These are phyloP conservation scores for Bimuria novae-zelandiae DNA, from an alignment of 2,329 filamentous ascomycete genomes.

Conservation along the genomic window DNA sequence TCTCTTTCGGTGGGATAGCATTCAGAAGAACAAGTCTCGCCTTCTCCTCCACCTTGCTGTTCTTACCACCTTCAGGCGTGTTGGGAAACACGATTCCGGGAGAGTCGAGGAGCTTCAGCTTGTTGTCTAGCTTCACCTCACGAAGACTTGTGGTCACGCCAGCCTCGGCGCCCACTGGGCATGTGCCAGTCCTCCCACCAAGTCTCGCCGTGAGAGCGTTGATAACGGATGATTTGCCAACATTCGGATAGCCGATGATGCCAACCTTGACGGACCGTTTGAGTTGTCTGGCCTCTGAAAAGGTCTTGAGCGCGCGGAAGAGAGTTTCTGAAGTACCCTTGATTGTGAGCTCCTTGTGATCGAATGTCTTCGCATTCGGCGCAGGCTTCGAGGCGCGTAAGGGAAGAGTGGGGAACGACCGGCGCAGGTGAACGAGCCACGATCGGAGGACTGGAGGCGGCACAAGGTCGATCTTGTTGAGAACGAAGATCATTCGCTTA, in stretches of 20 bases:
- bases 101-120: slow-evolving; percentile 89
- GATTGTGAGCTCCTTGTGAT: slow-evolving; percentile 86
- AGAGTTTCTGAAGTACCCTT: slow-evolving; percentile 83
- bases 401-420: slow-evolving; percentile 89
- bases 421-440: slow-evolving; percentile 83
- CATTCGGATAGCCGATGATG: slow-evolving; percentile 94
- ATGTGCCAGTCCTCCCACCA: slow-evolving; percentile 70
- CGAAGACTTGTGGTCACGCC: slow-evolving; percentile 89
- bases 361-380: slow-evolving; percentile 86
- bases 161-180: slow-evolving; percentile 87
- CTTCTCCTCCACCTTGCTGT: slow-evolving; percentile 68
- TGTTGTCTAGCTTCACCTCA: slow-evolving; percentile 91
- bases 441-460: slow-evolving; percentile 79
- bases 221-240: slow-evolving; percentile 95
- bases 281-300: slow-evolving; percentile 78
- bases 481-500: slow-evolving; percentile 85
- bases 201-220: slow-evolving; percentile 84
- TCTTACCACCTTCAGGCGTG: slow-evolving; percentile 50
- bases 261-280: slow-evolving; percentile 90
- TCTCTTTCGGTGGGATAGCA: slow-evolving; percentile 90
- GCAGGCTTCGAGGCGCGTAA: slow-evolving; percentile 82
- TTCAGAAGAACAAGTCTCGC: slow-evolving; percentile 87
- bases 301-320: slow-evolving; percentile 88
- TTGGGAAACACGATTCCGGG: slow-evolving; percentile 94
- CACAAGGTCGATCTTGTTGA: slow-evolving; percentile 95